Evolutionary conservation across 2,329 filamentous ascomycete genomes (phyloP), one percentile per base, ranked within the genome.

Genomic region (Blumeria graminis): DNA sequence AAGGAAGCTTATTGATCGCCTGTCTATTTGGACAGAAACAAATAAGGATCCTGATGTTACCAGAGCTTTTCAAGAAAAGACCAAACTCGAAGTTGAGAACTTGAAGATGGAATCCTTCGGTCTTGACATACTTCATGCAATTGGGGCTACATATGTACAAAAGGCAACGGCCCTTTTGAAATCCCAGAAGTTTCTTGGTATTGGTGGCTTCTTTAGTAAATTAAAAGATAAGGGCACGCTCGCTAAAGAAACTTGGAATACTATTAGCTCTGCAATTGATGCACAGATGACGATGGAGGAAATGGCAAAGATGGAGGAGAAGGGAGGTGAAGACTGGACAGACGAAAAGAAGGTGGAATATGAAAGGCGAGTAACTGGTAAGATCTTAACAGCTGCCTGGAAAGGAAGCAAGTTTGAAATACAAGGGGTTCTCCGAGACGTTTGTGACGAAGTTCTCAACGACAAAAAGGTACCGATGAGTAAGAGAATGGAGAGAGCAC

Each of bases 51-150:
- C 70, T 13, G 88, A 94, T 63, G 86, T 95, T 58, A 96, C 90
- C 36, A 73, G 72, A 57, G 86, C 92, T 0, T 98, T 96, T 73
- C 82, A 89, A 68, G 86, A 90, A 68, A 95, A 98, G 77, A 95
- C 86, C 62, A 79, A 82, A 43, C 80, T 96, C 43, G 92, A 98
- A 71, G 86, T 94, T 32, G 92, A 98, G 72, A 94, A 96, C 67
- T 74, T 98, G 63, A 98, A 96, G 76, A 98, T 98, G 87, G 92
- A 98, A 71, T 93, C 86, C 0, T 98, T 98, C 64, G 92, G 92
- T 55, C 76, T 98, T 45, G 92, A 98, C 61, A 96, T 96, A 63
- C 74, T 95, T 53, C 90, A 96, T 69, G 89, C 92, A 50, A 93
- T 98, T 64, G 92, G 92, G 14, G 76, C 84, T 62, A 94, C 87